These are phyloP conservation scores for Byssochlamys sp. DNA, from an alignment of 2,329 filamentous ascomycete genomes.

Conservation along the genomic window DNA sequence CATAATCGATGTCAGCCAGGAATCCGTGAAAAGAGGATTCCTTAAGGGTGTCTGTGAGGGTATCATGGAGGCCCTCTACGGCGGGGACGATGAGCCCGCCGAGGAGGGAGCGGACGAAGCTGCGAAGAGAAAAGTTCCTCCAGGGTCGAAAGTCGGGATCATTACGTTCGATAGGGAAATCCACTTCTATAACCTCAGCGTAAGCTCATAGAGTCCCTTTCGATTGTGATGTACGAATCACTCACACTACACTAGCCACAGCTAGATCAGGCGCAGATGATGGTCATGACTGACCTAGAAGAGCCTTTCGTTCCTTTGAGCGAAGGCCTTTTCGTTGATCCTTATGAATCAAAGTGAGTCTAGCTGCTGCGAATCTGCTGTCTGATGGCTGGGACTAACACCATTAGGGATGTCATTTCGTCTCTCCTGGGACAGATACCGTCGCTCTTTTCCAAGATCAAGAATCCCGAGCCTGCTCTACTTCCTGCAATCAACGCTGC, in stretches of 20 bases:
- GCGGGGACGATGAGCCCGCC: slow-evolving; percentile 47
- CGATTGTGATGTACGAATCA: slow-evolving; percentile 7
- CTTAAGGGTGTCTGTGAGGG: slow-evolving; percentile 84
- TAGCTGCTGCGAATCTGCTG: neutral
- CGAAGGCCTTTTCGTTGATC: slow-evolving; percentile 88
- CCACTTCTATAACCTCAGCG: slow-evolving; percentile 92
- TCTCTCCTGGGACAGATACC: slow-evolving; percentile 78
- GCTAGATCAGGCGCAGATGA: slow-evolving; percentile 85
- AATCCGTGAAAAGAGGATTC: slow-evolving; percentile 82
- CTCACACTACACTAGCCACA: slow-evolving; percentile 45
- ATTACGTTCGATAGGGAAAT: slow-evolving; percentile 94
- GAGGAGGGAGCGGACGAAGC: slow-evolving; percentile 45
- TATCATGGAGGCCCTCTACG: slow-evolving; percentile 75
- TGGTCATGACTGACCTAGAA: slow-evolving; percentile 95
- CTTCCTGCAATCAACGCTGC: slow-evolving; percentile 76
- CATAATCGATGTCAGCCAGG: slow-evolving; percentile 84
- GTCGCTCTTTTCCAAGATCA: slow-evolving; percentile 73
- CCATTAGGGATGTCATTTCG: slow-evolving; percentile 59
- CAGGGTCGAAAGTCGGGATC: slow-evolving; percentile 81
- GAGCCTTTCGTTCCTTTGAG: slow-evolving; percentile 90
- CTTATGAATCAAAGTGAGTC: slow-evolving; percentile 68
- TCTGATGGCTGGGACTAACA: slow-evolving; percentile 10
- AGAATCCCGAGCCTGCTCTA: slow-evolving; percentile 82
- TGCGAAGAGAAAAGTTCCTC: slow-evolving; percentile 53
- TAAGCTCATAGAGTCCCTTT: slow-evolving; percentile 35